These are phyloP conservation scores for Vanrija pseudolonga DNA, from an alignment of 1,284 basidiomycete species.

Conservation along the genomic window DNA sequence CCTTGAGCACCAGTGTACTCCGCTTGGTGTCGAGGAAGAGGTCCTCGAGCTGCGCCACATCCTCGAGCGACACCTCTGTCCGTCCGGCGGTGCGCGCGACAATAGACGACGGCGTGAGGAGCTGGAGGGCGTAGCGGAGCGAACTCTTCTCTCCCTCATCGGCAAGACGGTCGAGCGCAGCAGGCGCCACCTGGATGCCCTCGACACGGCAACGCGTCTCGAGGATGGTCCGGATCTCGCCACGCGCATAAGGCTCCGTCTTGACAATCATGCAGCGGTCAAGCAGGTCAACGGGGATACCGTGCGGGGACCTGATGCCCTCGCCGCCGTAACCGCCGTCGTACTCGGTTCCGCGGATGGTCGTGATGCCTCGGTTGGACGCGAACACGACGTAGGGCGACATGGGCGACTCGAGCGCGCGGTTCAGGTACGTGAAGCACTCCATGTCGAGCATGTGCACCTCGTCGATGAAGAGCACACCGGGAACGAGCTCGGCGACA, in stretches of 20 bases:
- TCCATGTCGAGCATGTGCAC: constrained; percentile 99
- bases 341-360: constrained; percentile 79
- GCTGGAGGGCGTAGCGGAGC: constrained; percentile 87
- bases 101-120: constrained; percentile 89
- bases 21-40: constrained; percentile 89
- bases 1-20: constrained; percentile 40
- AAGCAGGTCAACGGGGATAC: constrained; percentile 87
- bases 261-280: constrained; percentile 97
- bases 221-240: constrained; percentile 83
- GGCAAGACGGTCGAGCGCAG: constrained; percentile 77
- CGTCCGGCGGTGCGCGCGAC: constrained; percentile 73
- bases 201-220: constrained; percentile 82
- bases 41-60: constrained; percentile 86
- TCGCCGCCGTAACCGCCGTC: constrained; percentile 50
- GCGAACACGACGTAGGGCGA: constrained; percentile 96
- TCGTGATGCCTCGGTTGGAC: constrained; percentile 87
- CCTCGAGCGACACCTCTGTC: constrained; percentile 74
- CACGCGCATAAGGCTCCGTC: constrained; percentile 76
- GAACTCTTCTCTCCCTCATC: constrained; percentile 79
- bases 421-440: constrained; percentile 97
- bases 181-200: constrained; percentile 69
- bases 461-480: constrained; percentile 98
- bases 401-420: constrained; percentile 91
- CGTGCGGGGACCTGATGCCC: constrained; percentile 88
- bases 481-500: constrained; percentile 94